Conservation (phyloP, 331 rosid genomes). For the Acacia pycnantha region DNA sequence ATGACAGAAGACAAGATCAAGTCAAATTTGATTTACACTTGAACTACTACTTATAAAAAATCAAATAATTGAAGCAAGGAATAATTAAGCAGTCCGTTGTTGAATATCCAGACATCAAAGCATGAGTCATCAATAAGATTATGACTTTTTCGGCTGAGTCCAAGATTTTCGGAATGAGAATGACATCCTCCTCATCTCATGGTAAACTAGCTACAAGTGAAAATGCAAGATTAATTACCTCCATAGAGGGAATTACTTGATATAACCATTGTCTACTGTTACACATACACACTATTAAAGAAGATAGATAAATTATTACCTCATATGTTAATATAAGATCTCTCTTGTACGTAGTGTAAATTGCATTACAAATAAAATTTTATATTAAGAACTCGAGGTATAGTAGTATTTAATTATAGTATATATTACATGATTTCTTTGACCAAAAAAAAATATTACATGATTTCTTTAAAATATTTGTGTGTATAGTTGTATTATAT, state of each 20-base stretch:
- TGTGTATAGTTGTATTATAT: too few species aligned
- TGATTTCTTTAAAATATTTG: too few species aligned
- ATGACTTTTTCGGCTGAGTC: conserved; percentile 20
- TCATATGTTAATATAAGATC: too few species aligned
- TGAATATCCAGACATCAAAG: not conserved
- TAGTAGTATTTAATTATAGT: too few species aligned
- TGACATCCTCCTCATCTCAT: conserved; percentile 29
- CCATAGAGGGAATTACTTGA: not conserved
- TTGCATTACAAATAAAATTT: too few species aligned
- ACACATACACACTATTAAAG: too few species aligned
- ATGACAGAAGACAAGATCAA: not conserved
- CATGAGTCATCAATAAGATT: not conserved
- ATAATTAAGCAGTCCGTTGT: not conserved
- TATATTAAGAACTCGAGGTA: too few species aligned
- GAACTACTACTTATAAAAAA: not conserved
- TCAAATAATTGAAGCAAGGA: not conserved
- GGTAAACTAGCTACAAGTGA: conserved; percentile 42
- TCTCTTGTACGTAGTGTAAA: too few species aligned
- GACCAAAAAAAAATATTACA: too few species aligned
- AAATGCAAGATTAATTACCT: not conserved
- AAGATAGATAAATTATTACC: too few species aligned
- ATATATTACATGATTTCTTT: too few species aligned
- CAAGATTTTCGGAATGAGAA: conserved; percentile 44
- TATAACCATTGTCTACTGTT: too few species aligned
- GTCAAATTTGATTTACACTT: not conserved